Evolutionary conservation across 1,284 basidiomycete genomes (phyloP).

Genomic region (Sporisorium scitamineum): DNA sequence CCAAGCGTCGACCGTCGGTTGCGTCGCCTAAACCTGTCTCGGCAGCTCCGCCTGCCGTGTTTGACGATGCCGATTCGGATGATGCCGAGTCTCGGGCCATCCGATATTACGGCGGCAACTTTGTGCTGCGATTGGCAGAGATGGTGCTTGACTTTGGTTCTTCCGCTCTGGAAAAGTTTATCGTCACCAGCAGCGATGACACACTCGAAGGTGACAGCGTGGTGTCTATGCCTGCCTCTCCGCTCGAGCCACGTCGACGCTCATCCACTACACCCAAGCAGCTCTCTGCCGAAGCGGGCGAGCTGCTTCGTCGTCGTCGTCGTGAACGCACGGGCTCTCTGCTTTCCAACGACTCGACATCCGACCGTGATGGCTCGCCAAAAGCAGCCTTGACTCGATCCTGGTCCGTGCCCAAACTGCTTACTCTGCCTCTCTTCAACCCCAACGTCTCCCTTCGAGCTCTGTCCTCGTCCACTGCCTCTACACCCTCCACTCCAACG

Average conservation of each 20-base stretch:
- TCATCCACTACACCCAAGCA: slow-evolving; percentile 38
- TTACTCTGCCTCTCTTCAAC: slow-evolving; percentile 36
- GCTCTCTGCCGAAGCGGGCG: slow-evolving; percentile 33
- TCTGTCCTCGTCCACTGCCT: slow-evolving; percentile 26
- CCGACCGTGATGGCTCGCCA: background rate
- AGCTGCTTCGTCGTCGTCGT: slow-evolving; percentile 39
- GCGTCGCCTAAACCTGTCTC: background rate
- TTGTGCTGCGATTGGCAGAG: slow-evolving; percentile 43
- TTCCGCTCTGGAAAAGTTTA: slow-evolving; percentile 32
- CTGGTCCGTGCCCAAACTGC: slow-evolving; percentile 42
- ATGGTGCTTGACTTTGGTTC: slow-evolving; percentile 48
- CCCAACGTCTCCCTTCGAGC: slow-evolving; percentile 30
- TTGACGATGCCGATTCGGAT: slow-evolving; percentile 34
- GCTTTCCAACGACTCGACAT: slow-evolving; percentile 8
- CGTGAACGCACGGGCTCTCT: slow-evolving; percentile 27
- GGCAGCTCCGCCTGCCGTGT: slow-evolving; percentile 1
- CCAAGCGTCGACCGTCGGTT: slow-evolving; percentile 14
- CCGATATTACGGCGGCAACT: slow-evolving; percentile 32
- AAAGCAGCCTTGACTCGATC: slow-evolving; percentile 23
- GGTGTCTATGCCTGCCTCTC: background rate
- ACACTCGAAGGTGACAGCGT: background rate
- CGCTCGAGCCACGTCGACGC: slow-evolving; percentile 27
- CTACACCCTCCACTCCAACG: slow-evolving; percentile 25
- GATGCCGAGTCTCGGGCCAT: slow-evolving; percentile 31
- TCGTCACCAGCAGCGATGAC: slow-evolving; percentile 10